Evolutionary conservation across 2,329 filamentous ascomycete species (phyloP), one percentile per base, ranked within the genome.

Genomic region (Alternaria longipes): DNA sequence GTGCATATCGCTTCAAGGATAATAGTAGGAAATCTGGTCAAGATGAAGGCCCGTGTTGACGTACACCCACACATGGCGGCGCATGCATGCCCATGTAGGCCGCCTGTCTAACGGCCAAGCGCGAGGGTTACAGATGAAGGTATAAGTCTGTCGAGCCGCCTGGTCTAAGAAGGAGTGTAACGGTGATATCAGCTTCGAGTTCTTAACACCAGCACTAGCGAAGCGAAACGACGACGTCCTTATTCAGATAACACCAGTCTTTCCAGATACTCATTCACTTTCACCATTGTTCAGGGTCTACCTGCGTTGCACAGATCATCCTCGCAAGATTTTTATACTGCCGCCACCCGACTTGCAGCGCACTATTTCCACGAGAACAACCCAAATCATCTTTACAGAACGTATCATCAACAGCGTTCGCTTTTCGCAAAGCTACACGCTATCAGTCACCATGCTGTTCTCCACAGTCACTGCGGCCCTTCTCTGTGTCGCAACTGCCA

Each of bases 81-180:
- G 74, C 68, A 63, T 69, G 69, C 66, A 47, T 66, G 56, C 56
- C 63, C 60, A 65, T 71, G 70, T 49, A 62, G 66, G 63, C 68
- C 62, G 70, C 73, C 69, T 66, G 70, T 69, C 59, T 62, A 74
- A 74, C 73, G 63, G 67, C 62, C 51, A 59, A 57, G 58, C 54
- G 65, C 69, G 26, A 69, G 68, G 66, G 69, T 60, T 55, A 53
- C 55, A 56, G 52, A 47, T 60, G 66, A 65, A 65, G 52, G 67
- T 76, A 76, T 76, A 74, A 74, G 70, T 66, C 61, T 62, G 63
- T 65, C 62, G 12, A 67, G 58, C 60, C 65, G 65, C 68, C 71
- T 57, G 63, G 49, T 47, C 47, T 53, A 63, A 38, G 34, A 69
- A 45, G 58, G 59, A 57, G 58, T 67, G 42, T 11, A 56, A 58